phyloP scores from a whole-genome alignment of 495 filamentous ascomycete genomes.

The Elasticomyces elasticus region DNA sequence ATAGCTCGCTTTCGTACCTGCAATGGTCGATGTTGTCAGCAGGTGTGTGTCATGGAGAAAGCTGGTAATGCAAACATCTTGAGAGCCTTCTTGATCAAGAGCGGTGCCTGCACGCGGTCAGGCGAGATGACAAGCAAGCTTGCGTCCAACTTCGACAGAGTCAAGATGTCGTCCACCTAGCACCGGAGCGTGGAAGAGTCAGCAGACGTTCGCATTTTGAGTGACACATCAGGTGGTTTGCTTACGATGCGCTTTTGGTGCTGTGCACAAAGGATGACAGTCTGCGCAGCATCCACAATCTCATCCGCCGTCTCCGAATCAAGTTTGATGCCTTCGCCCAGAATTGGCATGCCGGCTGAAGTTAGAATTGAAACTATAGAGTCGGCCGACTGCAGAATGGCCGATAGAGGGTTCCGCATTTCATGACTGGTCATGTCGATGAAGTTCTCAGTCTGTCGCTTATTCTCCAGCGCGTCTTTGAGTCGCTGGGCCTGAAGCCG shows the following conservation, averaged over 20 bases:
- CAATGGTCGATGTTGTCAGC: too few species aligned
- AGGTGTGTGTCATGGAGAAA: too few species aligned
- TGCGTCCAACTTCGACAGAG: slow-evolving; percentile 71
- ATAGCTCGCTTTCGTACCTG: slow-evolving; percentile 59
- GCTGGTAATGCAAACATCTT: too few species aligned
- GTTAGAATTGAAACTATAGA: slow-evolving; percentile 52
- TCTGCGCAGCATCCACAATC: slow-evolving; percentile 56
- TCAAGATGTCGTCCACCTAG: slow-evolving; percentile 71
- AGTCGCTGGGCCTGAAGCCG: slow-evolving; percentile 48
- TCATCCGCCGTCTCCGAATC: slow-evolving; percentile 5
- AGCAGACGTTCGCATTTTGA: too few species aligned
- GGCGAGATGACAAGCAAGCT: slow-evolving; percentile 58
- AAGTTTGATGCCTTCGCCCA: neutral
- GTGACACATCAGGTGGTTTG: too few species aligned
- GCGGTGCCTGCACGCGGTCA: slow-evolving; percentile 52
- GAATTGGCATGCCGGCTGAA: slow-evolving; percentile 29
- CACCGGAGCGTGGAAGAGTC: too few species aligned
- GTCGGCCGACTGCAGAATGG: slow-evolving; percentile 71
- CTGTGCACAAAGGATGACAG: slow-evolving; percentile 61
- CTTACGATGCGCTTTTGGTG: slow-evolving; percentile 74
- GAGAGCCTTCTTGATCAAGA: slow-evolving; percentile 53
- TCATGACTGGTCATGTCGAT: slow-evolving; percentile 85
- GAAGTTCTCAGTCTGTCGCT: slow-evolving; percentile 53
- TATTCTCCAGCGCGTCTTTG: slow-evolving; percentile 35
- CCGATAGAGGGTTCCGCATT: slow-evolving; percentile 73